phyloP scores from a whole-genome alignment of 208 protist species.

The Strigomonas oncopelti region DNA sequence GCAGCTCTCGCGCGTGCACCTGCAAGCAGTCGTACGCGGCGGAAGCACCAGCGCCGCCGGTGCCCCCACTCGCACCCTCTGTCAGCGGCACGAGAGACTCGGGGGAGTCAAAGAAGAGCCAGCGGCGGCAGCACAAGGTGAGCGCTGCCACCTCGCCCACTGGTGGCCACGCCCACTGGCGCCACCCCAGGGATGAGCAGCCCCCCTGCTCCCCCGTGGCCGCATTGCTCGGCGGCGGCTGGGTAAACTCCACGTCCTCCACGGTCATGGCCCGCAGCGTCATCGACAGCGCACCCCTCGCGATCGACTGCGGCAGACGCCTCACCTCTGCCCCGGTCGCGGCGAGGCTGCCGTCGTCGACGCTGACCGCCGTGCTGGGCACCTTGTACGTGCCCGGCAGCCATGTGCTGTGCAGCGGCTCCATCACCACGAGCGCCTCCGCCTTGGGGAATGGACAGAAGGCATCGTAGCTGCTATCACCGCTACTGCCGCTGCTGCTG shows the following conservation, averaged over 20 bases:
- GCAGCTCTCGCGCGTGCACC: not conserved
- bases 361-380: too few relatives aligned
- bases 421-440: not conserved
- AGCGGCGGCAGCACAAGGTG: not conserved
- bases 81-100: not conserved
- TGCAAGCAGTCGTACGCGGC: not conserved
- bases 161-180: not conserved
- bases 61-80: not conserved
- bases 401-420: not conserved
- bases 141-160: not conserved
- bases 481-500: too few relatives aligned
- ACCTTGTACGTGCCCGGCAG: not conserved
- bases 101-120: not conserved
- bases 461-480: too few relatives aligned
- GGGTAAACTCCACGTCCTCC: not conserved
- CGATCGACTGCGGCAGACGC: not conserved
- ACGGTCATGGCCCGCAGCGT: not conserved
- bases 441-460: not conserved
- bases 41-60: too few relatives aligned
- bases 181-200: too few relatives aligned
- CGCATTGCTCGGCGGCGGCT: not conserved
- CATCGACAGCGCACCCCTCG: not conserved
- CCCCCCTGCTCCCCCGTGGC: too few relatives aligned
- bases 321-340: not conserved
- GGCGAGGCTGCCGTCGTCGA: not conserved